Conservation (phyloP, 306 rosid species). For the Calophaca sinica region DNA sequence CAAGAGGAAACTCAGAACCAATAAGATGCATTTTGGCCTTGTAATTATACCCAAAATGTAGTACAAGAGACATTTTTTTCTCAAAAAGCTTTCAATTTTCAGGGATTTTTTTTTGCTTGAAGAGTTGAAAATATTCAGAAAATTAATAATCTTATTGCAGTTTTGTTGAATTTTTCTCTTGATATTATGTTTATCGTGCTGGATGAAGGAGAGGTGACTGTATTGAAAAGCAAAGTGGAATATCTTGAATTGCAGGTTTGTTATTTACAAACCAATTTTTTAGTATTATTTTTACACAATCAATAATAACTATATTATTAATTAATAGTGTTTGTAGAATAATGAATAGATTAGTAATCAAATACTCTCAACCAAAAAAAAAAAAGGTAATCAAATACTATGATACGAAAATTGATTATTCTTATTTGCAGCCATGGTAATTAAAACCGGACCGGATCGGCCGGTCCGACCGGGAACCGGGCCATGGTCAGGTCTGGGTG, state of each 20-base stretch:
- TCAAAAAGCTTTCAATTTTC: neutral
- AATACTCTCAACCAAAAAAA: too few species aligned
- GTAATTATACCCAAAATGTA: neutral
- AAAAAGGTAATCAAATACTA: too few species aligned
- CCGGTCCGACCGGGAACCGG: too few species aligned
- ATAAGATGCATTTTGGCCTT: conserved; percentile 36
- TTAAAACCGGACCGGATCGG: too few species aligned
- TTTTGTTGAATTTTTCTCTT: neutral
- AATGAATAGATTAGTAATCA: too few species aligned
- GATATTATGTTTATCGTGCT: neutral
- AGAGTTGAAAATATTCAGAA: conserved; percentile 9
- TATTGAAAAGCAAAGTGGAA: neutral
- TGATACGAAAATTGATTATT: too few species aligned
- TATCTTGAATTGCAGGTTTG: neutral
- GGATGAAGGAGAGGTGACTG: neutral
- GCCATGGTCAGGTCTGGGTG: too few species aligned
- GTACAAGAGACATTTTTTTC: neutral
- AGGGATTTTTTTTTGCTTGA: neutral
- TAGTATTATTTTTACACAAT: too few species aligned
- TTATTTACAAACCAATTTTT: too few species aligned
- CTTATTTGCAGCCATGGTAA: too few species aligned
- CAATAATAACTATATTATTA: too few species aligned
- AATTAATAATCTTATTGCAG: neutral
- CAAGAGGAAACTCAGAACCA: conserved; percentile 66
- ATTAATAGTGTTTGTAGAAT: too few species aligned